A percentile compares a stretch with the other conserved stretches of the same genome.
These are phyloP conservation scores for Apiotrichum montevideense DNA, from an alignment of 1,284 basidiomycete genomes.

Conservation along the genomic window DNA sequence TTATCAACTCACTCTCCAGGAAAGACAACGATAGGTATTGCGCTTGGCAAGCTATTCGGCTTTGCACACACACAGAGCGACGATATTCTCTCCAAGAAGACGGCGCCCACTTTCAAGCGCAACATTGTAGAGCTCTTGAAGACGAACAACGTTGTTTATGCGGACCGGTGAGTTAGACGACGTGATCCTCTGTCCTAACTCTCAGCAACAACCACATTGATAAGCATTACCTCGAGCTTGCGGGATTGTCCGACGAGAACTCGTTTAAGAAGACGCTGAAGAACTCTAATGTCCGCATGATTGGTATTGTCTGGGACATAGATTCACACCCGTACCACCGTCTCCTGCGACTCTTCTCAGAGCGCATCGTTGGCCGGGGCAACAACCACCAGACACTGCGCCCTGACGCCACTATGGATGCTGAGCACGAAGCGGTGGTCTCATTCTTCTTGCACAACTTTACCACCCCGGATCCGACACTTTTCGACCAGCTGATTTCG, in stretches of 20 bases:
- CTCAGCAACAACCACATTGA: constrained; percentile 77
- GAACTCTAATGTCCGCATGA: constrained; percentile 54
- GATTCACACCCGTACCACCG: constrained; percentile 53
- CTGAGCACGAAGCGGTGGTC: constrained; percentile 71
- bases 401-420: constrained; percentile 52
- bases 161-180: constrained; percentile 64
- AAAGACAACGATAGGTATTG: constrained; percentile 81
- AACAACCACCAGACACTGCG: constrained; percentile 75
- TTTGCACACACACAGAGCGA: constrained; percentile 91
- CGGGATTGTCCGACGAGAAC: constrained; percentile 48
- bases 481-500: constrained; percentile 63
- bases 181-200: no score
- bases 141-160: constrained; percentile 70
- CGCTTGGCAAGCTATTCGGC: constrained; percentile 68
- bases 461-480: constrained; percentile 60
- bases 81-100: constrained; percentile 73
- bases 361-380: constrained; percentile 67
- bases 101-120: constrained; percentile 68
- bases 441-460: constrained; percentile 66
- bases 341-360: constrained; percentile 67
- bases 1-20: constrained; percentile 51
- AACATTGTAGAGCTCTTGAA: constrained; percentile 63
- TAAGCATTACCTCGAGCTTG: constrained; percentile 67
- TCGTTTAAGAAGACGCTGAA: constrained; percentile 20
- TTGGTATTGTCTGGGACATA: constrained; percentile 73